A percentile compares a stretch with the other conserved stretches of the same genome.
Conservation (phyloP, 1,139 yeast genomes). For the Hemisphaericaspora lyxosophila region DNA sequence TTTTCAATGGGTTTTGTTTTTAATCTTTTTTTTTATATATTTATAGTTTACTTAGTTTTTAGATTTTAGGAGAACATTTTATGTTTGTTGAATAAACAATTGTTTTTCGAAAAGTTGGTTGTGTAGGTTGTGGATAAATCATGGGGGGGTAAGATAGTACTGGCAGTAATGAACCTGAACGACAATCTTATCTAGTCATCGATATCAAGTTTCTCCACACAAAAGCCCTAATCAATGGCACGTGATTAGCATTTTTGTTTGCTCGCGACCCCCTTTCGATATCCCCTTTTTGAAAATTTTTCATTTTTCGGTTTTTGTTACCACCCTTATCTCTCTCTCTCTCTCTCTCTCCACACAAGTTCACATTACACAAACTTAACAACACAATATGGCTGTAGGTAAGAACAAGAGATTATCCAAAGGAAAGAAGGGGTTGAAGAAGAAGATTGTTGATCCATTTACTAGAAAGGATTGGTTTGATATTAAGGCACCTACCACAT, state of each 20-base stretch:
- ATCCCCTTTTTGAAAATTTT: no score
- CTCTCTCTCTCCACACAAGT: no score
- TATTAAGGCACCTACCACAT: slow-evolving; percentile 53
- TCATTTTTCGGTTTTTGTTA: no score
- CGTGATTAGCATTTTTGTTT: no score
- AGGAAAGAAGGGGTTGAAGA: slow-evolving; percentile 54
- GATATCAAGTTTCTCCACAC: no score
- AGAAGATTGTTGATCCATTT: slow-evolving; percentile 54
- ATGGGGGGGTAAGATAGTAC: no score
- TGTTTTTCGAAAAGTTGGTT: slow-evolving; percentile 2
- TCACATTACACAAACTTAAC: no score
- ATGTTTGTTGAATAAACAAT: slow-evolving; percentile 47
- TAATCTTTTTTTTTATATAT: slow-evolving; percentile 9
- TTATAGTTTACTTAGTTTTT: slow-evolving; percentile 8
- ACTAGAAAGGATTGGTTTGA: slow-evolving; percentile 55
- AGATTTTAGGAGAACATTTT: slow-evolving; percentile 25
- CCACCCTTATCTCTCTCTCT: no score
- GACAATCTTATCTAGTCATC: no score
- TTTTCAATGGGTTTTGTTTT: slow-evolving; percentile 15
- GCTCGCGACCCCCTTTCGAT: no score
- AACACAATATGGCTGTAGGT: slow-evolving; percentile 55
- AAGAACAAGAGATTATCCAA: slow-evolving; percentile 55
- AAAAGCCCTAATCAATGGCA: no score
- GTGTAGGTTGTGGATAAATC: slow-evolving; percentile 12
- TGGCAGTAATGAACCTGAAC: no score